Base-by-base conservation (phyloP, 2,329 filamentous ascomycete genomes). In the Colletotrichum sp. region DNA sequence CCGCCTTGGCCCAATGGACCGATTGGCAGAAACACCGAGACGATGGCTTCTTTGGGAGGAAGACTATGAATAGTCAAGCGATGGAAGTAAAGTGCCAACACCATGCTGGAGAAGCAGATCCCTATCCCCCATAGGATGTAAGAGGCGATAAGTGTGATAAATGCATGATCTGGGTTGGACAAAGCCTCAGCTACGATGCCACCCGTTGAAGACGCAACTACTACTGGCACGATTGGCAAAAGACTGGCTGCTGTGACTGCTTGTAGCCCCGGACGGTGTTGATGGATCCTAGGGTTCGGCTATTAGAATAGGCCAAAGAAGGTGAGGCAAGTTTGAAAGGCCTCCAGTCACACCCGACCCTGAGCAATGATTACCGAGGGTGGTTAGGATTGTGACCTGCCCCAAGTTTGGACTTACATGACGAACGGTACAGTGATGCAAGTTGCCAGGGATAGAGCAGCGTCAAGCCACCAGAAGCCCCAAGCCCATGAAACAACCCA, bases 111-210 rank as follows among this genome's bases (percentile, higher is more conserved):
- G 67, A 95, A 87, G 39, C 83, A 83, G 79, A 85, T 88, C 6
- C 92, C 91, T 73, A 92, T 90, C 1, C 93, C 93, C 92, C 92
- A 95, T 78, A 95, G 89, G 18, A 94, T 85, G 80, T 95, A 95
- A 5, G 89, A 92, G 18, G 87, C 87, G n/a, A 94, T 84, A 26
- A 95, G 80, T 0, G 93, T 95, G 49, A 88, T 89, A 24, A 73
- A 71, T 9, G 72, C 66, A 44, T 77, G 72, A 15, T 44, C 24
- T 39, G 60, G 65, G 16, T 75, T 70, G n/a, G 66, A 39, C 10
- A 74, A 59, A n/a, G 66, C 76, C 15, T 72, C 67, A 5, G 76
- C 76, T 18, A 77, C 75, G 39, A 76, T 86, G n/a, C 89, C 91
- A 5, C 94, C 93, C 0, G 91, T 89, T 2, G 91, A 91, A 0